Conservation (phyloP, 2,329 filamentous ascomycete genomes). For the Cephalotrichum gorgonifer region DNA sequence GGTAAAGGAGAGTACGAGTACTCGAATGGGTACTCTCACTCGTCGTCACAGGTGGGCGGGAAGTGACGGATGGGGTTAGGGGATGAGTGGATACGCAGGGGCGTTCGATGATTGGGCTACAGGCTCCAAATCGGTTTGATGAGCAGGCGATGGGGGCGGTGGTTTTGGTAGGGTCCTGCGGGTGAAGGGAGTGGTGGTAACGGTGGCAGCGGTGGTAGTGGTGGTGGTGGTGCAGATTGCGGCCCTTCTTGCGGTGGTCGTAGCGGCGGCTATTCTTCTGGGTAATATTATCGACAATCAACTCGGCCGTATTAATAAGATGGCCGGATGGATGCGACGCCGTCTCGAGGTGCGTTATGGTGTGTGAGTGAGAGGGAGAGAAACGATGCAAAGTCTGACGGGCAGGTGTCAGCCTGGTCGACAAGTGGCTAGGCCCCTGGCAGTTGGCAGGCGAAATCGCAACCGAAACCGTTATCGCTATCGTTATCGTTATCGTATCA, state of each 20-base stretch:
- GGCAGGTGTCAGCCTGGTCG: too few relatives aligned
- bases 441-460: background rate
- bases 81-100: background rate
- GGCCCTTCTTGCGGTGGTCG: background rate
- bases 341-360: background rate
- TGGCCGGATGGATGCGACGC: background rate
- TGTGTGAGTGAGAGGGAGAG: too few relatives aligned
- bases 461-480: too few relatives aligned
- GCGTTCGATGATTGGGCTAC: background rate
- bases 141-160: background rate
- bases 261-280: background rate
- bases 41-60: too few relatives aligned
- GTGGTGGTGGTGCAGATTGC: background rate
- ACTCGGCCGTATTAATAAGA: background rate
- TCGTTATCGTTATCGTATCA: background rate
- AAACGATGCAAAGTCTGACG: too few relatives aligned
- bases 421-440: too few relatives aligned
- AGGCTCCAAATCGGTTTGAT: slow-evolving; percentile 1
- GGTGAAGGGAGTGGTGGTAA: too few relatives aligned
- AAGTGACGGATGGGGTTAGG: background rate
- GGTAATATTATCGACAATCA: background rate
- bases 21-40: too few relatives aligned
- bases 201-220: background rate
- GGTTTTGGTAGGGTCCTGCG: background rate
- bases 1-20: background rate